Base-by-base conservation (phyloP, 2,329 filamentous ascomycete species). In the Chaetomiaceae sp. region DNA sequence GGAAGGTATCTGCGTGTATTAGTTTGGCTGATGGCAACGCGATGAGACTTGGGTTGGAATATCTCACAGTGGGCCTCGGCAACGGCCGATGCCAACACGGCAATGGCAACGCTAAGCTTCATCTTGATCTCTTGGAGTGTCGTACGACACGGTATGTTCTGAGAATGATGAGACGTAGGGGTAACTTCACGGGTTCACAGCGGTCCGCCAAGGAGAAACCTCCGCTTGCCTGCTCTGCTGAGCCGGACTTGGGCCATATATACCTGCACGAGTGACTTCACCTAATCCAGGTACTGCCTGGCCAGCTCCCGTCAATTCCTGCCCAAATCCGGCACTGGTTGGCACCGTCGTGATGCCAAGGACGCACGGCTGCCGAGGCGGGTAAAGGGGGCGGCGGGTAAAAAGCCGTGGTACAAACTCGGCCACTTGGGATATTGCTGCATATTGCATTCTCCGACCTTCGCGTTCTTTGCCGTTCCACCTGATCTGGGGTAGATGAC, bases 1-100 rank as follows among this genome's bases (percentile, higher is more conserved):
- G 68, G 58, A 71, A 70, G 36, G 64, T 65, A 49, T 71, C 69
- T 71, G 17, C n/a, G n/a, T n/a, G n/a, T n/a, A n/a, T n/a, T n/a
- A n/a, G n/a, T n/a, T n/a, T n/a, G n/a, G n/a, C n/a, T n/a, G n/a
- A n/a, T n/a, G n/a, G n/a, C n/a, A n/a, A n/a, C n/a, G n/a, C n/a
- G n/a, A n/a, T n/a, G n/a, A n/a, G n/a, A n/a, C n/a, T n/a, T n/a
- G n/a, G n/a, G n/a, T n/a, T n/a, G n/a, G n/a, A n/a, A n/a, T n/a
- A n/a, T n/a, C 65, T 53, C 53, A 69, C 68, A 70, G 51, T 70
- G 68, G 10, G 65, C 68, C 49, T 65, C 59, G 30, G 59, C 62
- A 27, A 61, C 42, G 26, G 55, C 59, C 22, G 57, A 48, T 35
- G 47, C 52, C 36, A 58, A 45, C 47, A 58, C 43, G 20, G 53